Evolutionary conservation across 331 rosid genomes (phyloP).

Genomic region (Phaseolus coccineus): DNA sequence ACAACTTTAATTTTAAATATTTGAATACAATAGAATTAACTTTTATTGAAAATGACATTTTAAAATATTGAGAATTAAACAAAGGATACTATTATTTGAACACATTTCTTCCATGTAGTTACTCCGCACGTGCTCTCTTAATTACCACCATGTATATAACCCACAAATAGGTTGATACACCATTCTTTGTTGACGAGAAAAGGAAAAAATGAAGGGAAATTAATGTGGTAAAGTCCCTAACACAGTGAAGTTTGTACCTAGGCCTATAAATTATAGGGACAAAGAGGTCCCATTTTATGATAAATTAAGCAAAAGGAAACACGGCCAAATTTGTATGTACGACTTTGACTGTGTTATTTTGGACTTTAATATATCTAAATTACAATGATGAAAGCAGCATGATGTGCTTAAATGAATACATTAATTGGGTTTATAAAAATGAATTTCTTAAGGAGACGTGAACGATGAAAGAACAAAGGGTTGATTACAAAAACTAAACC

Average conservation of each 20-base stretch:
- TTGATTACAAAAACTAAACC: background rate
- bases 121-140: background rate
- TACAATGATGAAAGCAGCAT: background rate
- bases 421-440: background rate
- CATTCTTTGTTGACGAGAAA: background rate
- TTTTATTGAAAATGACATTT: no score
- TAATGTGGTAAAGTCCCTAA: background rate
- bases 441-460: background rate
- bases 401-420: conserved; percentile 10
- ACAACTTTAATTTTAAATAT: no score
- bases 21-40: no score
- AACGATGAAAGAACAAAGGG: background rate
- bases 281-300: background rate
- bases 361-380: background rate
- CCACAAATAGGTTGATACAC: background rate
- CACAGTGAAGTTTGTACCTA: background rate
- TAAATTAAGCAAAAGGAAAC: background rate
- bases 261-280: background rate
- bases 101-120: no score
- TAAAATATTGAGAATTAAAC: no score
- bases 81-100: no score
- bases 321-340: background rate
- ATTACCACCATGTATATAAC: background rate
- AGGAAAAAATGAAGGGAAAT: background rate
- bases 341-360: background rate